A percentile compares a stretch with the other conserved stretches of the same genome.
Conservation (phyloP, 2,329 filamentous ascomycete species). For the Pseudonectria buxi region DNA sequence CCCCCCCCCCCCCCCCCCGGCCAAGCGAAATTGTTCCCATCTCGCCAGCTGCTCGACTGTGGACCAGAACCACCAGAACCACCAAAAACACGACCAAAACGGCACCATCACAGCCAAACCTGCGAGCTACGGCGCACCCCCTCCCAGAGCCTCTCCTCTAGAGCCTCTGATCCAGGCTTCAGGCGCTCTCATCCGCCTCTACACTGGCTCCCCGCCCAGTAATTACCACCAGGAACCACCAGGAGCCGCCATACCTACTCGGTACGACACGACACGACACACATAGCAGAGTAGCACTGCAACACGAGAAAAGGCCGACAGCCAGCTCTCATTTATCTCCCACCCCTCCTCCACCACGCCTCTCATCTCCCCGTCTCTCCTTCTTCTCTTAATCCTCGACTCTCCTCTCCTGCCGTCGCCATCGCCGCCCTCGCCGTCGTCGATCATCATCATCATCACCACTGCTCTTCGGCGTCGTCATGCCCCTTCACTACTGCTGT, state of each 20-base stretch:
- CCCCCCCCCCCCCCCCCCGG: slow-evolving; percentile 2
- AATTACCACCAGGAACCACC: too few species aligned
- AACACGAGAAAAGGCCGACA: too few species aligned
- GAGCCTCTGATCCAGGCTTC: too few species aligned
- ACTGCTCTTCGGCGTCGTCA: too few species aligned
- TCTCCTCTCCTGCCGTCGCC: background rate
- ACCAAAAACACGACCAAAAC: slow-evolving; percentile 8
- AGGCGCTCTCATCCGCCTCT: too few species aligned
- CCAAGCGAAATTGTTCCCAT: slow-evolving; percentile 26
- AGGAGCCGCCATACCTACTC: too few species aligned
- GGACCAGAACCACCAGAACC: slow-evolving; percentile 1
- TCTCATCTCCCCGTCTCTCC: background rate
- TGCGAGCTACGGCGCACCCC: slow-evolving; percentile 11
- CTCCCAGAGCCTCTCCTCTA: background rate
- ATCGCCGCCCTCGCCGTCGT: background rate
- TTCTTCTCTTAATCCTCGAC: background rate
- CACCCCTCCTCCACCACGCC: too few species aligned
- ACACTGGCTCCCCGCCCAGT: too few species aligned
- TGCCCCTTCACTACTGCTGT: background rate
- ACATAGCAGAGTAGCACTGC: too few species aligned
- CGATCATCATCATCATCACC: background rate
- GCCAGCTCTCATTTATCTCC: too few species aligned
- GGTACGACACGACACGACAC: too few species aligned
- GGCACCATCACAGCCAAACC: slow-evolving; percentile 10
- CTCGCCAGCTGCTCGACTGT: slow-evolving; percentile 7